phyloP scores from a whole-genome alignment of 1,284 basidiomycete species.

The Tylopilus sp. region DNA sequence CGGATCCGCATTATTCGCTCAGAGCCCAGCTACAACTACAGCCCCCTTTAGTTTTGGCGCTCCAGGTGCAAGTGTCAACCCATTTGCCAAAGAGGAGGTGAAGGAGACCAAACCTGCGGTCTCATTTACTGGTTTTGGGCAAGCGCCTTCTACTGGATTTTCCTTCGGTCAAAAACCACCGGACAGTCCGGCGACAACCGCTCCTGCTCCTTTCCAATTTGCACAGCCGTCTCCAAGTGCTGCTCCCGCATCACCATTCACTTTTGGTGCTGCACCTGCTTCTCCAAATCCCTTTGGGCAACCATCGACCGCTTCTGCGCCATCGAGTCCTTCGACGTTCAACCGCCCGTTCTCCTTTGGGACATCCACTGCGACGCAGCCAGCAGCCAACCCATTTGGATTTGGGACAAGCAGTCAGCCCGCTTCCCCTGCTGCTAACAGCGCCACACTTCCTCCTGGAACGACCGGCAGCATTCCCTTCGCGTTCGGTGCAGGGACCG shows the following conservation, averaged over 20 bases:
- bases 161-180: slow-evolving; percentile 47
- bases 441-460: slow-evolving; percentile 47
- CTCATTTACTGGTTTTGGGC: slow-evolving; percentile 44
- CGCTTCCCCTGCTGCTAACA: slow-evolving; percentile 63
- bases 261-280: slow-evolving; percentile 54
- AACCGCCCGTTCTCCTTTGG: slow-evolving; percentile 55
- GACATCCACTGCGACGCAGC: slow-evolving; percentile 42
- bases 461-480: slow-evolving; percentile 56
- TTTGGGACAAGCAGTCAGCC: slow-evolving; percentile 58
- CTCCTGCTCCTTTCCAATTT: slow-evolving; percentile 58
- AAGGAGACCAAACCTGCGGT: slow-evolving; percentile 39
- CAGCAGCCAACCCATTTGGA: slow-evolving; percentile 35
- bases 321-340: slow-evolving; percentile 63
- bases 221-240: slow-evolving; percentile 49
- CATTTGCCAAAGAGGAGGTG: slow-evolving; percentile 48
- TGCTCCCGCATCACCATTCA: slow-evolving; percentile 52
- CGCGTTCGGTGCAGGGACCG: slow-evolving; percentile 40
- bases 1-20: slow-evolving; percentile 54
- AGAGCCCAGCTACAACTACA: slow-evolving; percentile 41
- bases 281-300: slow-evolving; percentile 58
- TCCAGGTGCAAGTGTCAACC: slow-evolving; percentile 31
- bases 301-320: slow-evolving; percentile 54
- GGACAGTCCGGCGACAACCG: slow-evolving; percentile 48
- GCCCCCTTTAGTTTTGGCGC: slow-evolving; percentile 44
- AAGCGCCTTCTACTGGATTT: slow-evolving; percentile 43